Evolutionary conservation across 371 early-diverging fungal species (phyloP).

Genomic region (Lichtheimia ramosa): DNA sequence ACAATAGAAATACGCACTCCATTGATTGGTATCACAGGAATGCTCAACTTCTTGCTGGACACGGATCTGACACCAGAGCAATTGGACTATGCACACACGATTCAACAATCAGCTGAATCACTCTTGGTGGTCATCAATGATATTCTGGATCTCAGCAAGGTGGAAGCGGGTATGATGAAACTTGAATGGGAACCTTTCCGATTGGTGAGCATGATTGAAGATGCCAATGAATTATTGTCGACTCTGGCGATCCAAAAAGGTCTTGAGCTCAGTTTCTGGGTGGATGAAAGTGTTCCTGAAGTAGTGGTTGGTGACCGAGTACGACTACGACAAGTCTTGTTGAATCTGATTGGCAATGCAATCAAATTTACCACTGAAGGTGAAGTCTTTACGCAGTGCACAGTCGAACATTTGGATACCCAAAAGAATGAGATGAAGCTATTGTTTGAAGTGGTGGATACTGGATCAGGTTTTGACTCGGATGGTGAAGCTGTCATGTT

Average conservation of each 20-base stretch:
- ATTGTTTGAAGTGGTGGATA: constrained; percentile 65
- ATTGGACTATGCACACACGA: constrained; percentile 65
- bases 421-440: constrained; percentile 38
- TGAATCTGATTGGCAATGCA: constrained; percentile 64
- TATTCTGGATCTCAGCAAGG: constrained; percentile 68
- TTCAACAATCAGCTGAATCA: constrained; percentile 65
- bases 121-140: constrained; percentile 70
- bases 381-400: constrained; percentile 63
- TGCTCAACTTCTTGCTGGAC: constrained; percentile 64
- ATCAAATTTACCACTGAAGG: constrained; percentile 67
- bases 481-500: constrained; percentile 66
- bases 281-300: constrained; percentile 60
- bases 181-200: constrained; percentile 66
- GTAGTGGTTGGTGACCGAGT: constrained; percentile 61
- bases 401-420: constrained; percentile 29
- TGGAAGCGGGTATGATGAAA: constrained; percentile 74
- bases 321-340: constrained; percentile 55
- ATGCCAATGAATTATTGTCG: constrained; percentile 60
- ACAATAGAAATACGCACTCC: constrained; percentile 64
- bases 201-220: constrained; percentile 60
- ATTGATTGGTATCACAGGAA: constrained; percentile 66
- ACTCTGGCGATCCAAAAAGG: constrained; percentile 64
- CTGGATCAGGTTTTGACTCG: constrained; percentile 65
- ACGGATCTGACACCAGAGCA: constrained; percentile 65
- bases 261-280: constrained; percentile 60